Evolutionary conservation across 192 early-diverging fungal genomes (phyloP), one percentile per base, ranked within the genome.

Genomic region (Umbelopsis sp.): DNA sequence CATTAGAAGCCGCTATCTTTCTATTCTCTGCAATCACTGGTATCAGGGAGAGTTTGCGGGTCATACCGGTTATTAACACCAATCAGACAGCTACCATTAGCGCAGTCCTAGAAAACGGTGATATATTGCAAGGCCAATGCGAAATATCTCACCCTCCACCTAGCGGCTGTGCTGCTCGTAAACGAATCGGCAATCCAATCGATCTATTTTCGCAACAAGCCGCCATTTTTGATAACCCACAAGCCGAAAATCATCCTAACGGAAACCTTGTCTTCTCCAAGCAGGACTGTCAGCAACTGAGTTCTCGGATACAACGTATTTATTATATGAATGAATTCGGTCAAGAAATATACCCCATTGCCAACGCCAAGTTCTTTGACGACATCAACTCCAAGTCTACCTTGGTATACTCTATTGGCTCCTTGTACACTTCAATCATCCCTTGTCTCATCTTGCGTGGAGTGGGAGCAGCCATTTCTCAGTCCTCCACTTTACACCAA

Each of bases 391-490:
- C 72, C 25, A 89, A 89, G 78, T 66, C 79, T 31, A 86, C 89
- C 0, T 68, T 93, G n/a, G 71, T 93, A 12, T 93, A 92, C 65
- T 86, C 89, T 22, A 91, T 91, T 62, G 92, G 92, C 0, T 91
- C 90, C 10, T 69, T 93, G 2, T 93, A 91, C 59, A 93, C 92
- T 3, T 90, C 88, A 20, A 83, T 93, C 45, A 80, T 91, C 17
- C 92, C 92, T 8, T 90, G 88, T 72, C 71, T 93, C 10, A 82
- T 92, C 54, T 75, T 93, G 20, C 87, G 87, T 10, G 87, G 86
- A 32, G 85, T 91, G 0, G 91, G 90, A 1, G 82, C 85, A 4
- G 77, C 87, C 7, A 84, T 93, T 49, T 85, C 85, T 26, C 81
- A 90, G 31, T 87, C 85, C 4, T 56, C 70, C 25, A 75, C 72